A percentile compares a stretch with the other conserved stretches of the same genome.
These are phyloP conservation scores for Wilcoxina mikolae DNA, from an alignment of 495 filamentous ascomycete genomes.

Conservation along the genomic window DNA sequence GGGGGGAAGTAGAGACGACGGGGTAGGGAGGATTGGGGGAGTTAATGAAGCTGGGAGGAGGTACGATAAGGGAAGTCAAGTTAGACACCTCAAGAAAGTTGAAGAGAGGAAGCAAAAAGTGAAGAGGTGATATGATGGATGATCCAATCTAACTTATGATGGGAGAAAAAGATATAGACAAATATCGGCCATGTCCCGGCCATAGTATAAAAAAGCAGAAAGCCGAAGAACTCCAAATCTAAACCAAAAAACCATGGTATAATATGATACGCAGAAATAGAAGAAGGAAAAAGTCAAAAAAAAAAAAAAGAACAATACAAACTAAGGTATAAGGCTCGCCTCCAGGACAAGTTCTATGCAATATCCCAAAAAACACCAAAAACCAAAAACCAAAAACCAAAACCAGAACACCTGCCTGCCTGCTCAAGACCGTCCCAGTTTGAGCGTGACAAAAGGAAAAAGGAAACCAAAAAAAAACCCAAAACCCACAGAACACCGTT, in stretches of 20 bases:
- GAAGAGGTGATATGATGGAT: conserved; percentile 1
- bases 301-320: conserved; percentile 9
- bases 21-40: too few species aligned
- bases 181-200: not conserved
- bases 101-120: not conserved
- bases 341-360: conserved; percentile 8
- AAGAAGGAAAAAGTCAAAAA: conserved; percentile 9
- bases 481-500: conserved; percentile 4
- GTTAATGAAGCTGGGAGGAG: too few species aligned
- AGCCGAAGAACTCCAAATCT: conserved; percentile 1
- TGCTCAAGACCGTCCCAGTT: too few species aligned
- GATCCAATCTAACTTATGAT: not conserved
- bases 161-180: conserved; percentile 1
- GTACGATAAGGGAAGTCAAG: too few species aligned
- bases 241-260: not conserved
- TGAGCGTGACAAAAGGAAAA: conserved; percentile 5
- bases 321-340: conserved; percentile 4
- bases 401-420: conserved; percentile 1
- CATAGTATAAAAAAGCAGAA: not conserved
- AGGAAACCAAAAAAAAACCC: not conserved
- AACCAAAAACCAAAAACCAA: conserved; percentile 6
- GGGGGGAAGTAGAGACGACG: too few species aligned
- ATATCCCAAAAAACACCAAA: conserved; percentile 8
- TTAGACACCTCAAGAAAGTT: not conserved
- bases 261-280: conserved; percentile 4